A percentile compares a stretch with the other conserved stretches of the same genome.
These are phyloP conservation scores for Crotalaria pallida DNA, from an alignment of 306 rosid species.

Conservation along the genomic window DNA sequence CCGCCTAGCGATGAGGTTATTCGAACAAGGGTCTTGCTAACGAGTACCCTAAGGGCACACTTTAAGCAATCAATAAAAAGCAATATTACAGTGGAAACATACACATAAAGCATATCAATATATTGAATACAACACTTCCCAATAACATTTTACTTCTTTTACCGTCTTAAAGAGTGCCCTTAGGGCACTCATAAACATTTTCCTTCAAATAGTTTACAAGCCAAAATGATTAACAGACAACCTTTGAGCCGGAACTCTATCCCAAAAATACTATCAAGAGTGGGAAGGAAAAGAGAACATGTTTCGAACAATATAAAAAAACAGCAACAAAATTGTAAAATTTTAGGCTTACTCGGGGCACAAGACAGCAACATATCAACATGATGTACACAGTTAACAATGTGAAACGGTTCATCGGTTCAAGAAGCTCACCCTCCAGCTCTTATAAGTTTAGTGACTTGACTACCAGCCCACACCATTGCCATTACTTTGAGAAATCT, in stretches of 20 bases:
- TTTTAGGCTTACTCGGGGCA: not conserved
- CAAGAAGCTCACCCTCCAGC: slow-evolving; percentile 76
- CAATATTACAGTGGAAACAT: too few relatives aligned
- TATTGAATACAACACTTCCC: too few relatives aligned
- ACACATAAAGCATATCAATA: too few relatives aligned
- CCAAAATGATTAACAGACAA: not conserved
- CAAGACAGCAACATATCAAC: not conserved
- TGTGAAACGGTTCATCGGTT: slow-evolving; percentile 6
- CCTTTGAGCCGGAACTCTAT: not conserved
- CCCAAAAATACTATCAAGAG: not conserved
- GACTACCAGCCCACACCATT: slow-evolving; percentile 98
- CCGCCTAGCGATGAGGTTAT: not conserved
- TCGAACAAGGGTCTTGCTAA: too few relatives aligned
- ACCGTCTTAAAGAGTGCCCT: too few relatives aligned
- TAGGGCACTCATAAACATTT: too few relatives aligned
- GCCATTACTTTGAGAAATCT: slow-evolving; percentile 92
- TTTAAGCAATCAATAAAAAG: too few relatives aligned
- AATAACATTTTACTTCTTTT: too few relatives aligned
- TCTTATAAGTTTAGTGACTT: slow-evolving; percentile 79
- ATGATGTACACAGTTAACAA: not conserved
- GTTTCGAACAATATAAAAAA: not conserved
- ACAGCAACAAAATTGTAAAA: not conserved
- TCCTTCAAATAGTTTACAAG: not conserved
- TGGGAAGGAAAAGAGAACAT: not conserved
- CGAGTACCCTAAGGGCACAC: too few relatives aligned